Conservation (phyloP, 1,139 yeast genomes). For the Blastobotrys capitulatus region DNA sequence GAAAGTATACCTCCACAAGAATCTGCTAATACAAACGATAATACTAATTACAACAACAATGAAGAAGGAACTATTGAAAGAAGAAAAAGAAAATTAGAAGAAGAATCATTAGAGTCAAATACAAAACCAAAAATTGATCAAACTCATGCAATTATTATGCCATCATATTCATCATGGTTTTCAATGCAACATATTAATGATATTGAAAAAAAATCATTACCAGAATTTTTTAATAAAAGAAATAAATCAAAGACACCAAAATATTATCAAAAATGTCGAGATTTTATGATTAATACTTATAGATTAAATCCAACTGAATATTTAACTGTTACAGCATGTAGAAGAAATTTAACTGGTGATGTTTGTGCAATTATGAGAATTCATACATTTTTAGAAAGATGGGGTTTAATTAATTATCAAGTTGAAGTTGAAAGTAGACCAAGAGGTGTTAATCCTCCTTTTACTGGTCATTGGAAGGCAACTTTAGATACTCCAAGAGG, state of each 20-base stretch:
- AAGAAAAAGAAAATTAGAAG: constrained; percentile 8
- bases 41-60: not conserved
- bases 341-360: constrained; percentile 93
- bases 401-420: constrained; percentile 97
- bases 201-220: constrained; percentile 67
- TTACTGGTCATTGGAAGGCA: constrained; percentile 44
- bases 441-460: constrained; percentile 64
- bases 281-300: constrained; percentile 90
- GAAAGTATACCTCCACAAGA: not conserved
- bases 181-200: constrained; percentile 62
- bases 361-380: constrained; percentile 90
- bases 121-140: constrained; percentile 39
- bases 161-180: constrained; percentile 93
- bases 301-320: constrained; percentile 91
- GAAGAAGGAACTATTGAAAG: constrained; percentile 6
- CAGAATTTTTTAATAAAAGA: constrained; percentile 78
- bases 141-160: constrained; percentile 84
- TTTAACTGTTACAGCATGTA: constrained; percentile 85
- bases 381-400: constrained; percentile 81
- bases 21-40: not conserved
- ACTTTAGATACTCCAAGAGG: constrained; percentile 90
- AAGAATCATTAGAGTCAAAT: constrained; percentile 1
- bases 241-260: constrained; percentile 84
- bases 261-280: constrained; percentile 80
- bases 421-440: constrained; percentile 75